These are phyloP conservation scores for Rhododendron kiyosumense DNA, from an alignment of 148 eudicot species.

Conservation along the genomic window DNA sequence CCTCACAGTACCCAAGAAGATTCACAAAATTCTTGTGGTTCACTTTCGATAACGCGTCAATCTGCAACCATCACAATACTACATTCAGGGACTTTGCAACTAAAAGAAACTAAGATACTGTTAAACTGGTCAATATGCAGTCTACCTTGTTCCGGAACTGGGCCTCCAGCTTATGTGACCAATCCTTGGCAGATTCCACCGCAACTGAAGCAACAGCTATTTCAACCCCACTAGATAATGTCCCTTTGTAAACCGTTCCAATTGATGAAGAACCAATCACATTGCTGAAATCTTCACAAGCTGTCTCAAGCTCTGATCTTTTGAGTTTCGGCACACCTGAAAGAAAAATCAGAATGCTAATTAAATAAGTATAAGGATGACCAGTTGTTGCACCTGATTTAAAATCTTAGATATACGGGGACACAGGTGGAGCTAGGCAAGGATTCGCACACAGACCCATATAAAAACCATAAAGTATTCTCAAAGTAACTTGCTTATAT, in stretches of 20 bases:
- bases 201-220: slow-evolving; percentile 75
- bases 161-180: slow-evolving; percentile 60
- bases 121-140: not conserved
- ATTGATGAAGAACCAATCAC: slow-evolving; percentile 58
- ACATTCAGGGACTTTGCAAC: slow-evolving; percentile 4
- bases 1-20: slow-evolving; percentile 84
- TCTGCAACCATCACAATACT: slow-evolving; percentile 32
- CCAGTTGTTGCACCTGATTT: not conserved
- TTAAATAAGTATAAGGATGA: not conserved
- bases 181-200: slow-evolving; percentile 43
- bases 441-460: not conserved
- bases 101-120: not conserved
- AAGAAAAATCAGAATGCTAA: slow-evolving; percentile 36
- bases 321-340: slow-evolving; percentile 84
- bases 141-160: slow-evolving; percentile 74
- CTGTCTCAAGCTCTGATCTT: slow-evolving; percentile 66
- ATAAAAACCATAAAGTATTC: not conserved
- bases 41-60: slow-evolving; percentile 61
- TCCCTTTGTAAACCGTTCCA: slow-evolving; percentile 80
- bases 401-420: not conserved
- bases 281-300: slow-evolving; percentile 93
- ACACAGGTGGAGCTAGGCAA: not conserved
- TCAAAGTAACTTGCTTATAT: not conserved
- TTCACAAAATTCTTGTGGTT: slow-evolving; percentile 87
- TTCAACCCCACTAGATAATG: slow-evolving; percentile 80